Percentiles rank a stretch among this genome's conserved stretches.
These are phyloP conservation scores for Hortiboletus flavorubellus DNA, from an alignment of 768 basidiomycete species.

Conservation along the genomic window DNA sequence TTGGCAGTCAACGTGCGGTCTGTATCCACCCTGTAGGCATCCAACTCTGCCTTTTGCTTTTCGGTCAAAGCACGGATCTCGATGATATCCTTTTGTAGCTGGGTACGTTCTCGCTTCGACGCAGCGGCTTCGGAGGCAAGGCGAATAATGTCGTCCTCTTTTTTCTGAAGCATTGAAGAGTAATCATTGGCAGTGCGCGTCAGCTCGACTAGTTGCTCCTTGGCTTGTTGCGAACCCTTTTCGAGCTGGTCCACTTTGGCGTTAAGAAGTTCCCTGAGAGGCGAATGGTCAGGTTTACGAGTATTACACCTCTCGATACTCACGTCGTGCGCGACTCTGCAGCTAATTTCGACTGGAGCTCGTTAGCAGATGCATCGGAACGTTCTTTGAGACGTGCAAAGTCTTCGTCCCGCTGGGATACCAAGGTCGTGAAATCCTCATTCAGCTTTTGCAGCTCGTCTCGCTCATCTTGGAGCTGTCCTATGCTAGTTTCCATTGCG, in stretches of 20 bases:
- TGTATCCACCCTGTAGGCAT: slow-evolving; percentile 52
- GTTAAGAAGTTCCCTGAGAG: slow-evolving; percentile 58
- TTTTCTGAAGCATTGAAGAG: slow-evolving; percentile 69
- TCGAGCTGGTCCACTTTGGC: slow-evolving; percentile 60
- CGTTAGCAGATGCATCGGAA: slow-evolving; percentile 57
- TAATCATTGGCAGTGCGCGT: slow-evolving; percentile 75
- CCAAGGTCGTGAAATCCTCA: slow-evolving; percentile 67
- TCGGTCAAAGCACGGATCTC: slow-evolving; percentile 72
- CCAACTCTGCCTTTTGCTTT: slow-evolving; percentile 58
- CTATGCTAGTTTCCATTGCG: slow-evolving; percentile 56
- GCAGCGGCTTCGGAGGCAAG: slow-evolving; percentile 52
- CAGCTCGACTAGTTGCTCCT: slow-evolving; percentile 75
- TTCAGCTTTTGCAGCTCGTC: slow-evolving; percentile 61
- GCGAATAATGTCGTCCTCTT: slow-evolving; percentile 65
- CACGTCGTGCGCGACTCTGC: slow-evolving; percentile 64
- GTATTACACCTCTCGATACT: slow-evolving; percentile 20
- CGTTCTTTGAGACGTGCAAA: slow-evolving; percentile 70
- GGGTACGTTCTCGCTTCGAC: slow-evolving; percentile 52
- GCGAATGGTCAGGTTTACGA: background rate
- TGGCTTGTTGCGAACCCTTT: slow-evolving; percentile 63
- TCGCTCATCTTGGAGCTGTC: slow-evolving; percentile 53
- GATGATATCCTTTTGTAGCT: slow-evolving; percentile 53
- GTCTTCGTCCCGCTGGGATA: slow-evolving; percentile 78
- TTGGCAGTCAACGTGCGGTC: slow-evolving; percentile 45
- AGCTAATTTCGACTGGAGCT: slow-evolving; percentile 70